phyloP scores from a whole-genome alignment of 2,329 filamentous ascomycete species.

The Endocalyx cinctus region DNA sequence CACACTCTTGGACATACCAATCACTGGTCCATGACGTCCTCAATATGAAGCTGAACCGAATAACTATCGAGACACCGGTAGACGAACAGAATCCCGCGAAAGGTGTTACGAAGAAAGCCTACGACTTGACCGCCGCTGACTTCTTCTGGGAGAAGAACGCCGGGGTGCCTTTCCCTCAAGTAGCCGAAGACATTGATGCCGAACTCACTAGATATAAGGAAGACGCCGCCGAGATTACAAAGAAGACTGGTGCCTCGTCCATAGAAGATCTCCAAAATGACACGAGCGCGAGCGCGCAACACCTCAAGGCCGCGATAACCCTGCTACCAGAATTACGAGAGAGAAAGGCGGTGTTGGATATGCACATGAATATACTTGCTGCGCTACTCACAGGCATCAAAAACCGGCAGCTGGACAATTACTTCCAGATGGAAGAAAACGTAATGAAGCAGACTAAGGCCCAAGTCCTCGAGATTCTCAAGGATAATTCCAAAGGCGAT shows the following conservation, averaged over 20 bases:
- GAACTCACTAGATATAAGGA: slow-evolving; percentile 94
- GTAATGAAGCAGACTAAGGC: slow-evolving; percentile 86
- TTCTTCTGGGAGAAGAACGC: slow-evolving; percentile 98
- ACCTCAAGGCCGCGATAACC: slow-evolving; percentile 93
- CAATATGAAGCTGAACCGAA: slow-evolving; percentile 82
- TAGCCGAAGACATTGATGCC: slow-evolving; percentile 91
- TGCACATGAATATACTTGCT: slow-evolving; percentile 98
- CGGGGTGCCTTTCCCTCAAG: slow-evolving; percentile 84
- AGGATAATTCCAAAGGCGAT: slow-evolving; percentile 74
- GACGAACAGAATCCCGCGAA: slow-evolving; percentile 74
- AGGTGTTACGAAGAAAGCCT: slow-evolving; percentile 77
- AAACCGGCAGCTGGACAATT: slow-evolving; percentile 90
- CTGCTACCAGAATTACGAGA: slow-evolving; percentile 87
- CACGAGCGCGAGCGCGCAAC: slow-evolving; percentile 81
- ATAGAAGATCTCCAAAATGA: slow-evolving; percentile 92
- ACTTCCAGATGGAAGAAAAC: slow-evolving; percentile 90
- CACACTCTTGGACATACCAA: slow-evolving; percentile 82
- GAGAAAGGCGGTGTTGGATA: slow-evolving; percentile 87
- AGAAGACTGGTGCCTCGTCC: slow-evolving; percentile 87
- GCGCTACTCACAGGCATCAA: slow-evolving; percentile 77
- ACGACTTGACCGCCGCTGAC: slow-evolving; percentile 84
- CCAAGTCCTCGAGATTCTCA: slow-evolving; percentile 83
- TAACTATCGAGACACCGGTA: slow-evolving; percentile 79
- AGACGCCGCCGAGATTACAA: slow-evolving; percentile 88
- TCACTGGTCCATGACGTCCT: slow-evolving; percentile 68